Evolutionary conservation across 2,329 filamentous ascomycete genomes (phyloP).

Genomic region (Exutisphaerella laricina): DNA sequence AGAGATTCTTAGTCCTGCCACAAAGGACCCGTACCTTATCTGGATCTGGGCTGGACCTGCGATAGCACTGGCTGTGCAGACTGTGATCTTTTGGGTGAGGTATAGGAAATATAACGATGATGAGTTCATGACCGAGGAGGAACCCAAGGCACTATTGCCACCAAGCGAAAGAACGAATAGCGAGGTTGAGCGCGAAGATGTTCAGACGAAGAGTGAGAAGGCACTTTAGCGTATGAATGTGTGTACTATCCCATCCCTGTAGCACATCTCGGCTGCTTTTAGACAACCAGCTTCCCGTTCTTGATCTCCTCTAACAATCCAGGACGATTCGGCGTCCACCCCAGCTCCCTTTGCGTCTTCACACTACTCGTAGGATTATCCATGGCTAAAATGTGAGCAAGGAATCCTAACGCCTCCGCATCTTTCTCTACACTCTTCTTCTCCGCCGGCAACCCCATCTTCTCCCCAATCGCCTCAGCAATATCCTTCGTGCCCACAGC

Average conservation of each 20-base stretch:
- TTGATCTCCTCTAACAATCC: slow-evolving; percentile 35
- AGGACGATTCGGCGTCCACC: slow-evolving; percentile 35
- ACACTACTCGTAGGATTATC: slow-evolving; percentile 34
- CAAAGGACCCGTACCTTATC: slow-evolving; percentile 43
- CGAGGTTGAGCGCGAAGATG: no score
- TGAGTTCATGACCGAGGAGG: slow-evolving; percentile 23
- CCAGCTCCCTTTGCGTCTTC: slow-evolving; percentile 38
- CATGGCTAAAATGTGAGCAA: slow-evolving; percentile 33
- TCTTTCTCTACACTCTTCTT: slow-evolving; percentile 28
- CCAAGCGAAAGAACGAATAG: no score
- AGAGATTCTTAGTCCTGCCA: slow-evolving; percentile 41
- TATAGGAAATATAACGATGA: slow-evolving; percentile 39
- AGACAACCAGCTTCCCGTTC: neutral
- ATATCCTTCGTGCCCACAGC: slow-evolving; percentile 16
- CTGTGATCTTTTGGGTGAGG: slow-evolving; percentile 44
- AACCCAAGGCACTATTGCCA: neutral
- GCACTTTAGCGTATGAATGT: no score
- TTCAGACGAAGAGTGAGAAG: no score
- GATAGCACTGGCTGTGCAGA: slow-evolving; percentile 45
- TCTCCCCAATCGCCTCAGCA: slow-evolving; percentile 8
- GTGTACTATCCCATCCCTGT: no score
- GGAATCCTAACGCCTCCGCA: slow-evolving; percentile 28
- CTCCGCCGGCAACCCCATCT: slow-evolving; percentile 10
- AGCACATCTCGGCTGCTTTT: no score
- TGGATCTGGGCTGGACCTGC: slow-evolving; percentile 33